These are phyloP conservation scores for Apiosordaria backusii DNA, from an alignment of 495 filamentous ascomycete genomes.

Conservation along the genomic window DNA sequence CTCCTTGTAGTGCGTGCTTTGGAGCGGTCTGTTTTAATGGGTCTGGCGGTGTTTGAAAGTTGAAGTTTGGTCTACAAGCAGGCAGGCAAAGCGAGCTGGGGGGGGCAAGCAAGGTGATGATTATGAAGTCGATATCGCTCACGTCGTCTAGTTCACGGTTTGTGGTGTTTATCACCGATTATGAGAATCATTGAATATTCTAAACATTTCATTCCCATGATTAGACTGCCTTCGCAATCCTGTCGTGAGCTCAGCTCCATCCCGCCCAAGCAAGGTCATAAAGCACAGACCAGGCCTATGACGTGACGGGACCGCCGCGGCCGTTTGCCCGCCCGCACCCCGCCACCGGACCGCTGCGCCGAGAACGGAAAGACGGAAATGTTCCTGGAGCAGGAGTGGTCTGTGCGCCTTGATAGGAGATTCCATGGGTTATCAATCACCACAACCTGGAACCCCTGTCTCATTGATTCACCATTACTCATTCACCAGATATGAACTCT, in stretches of 20 bases:
- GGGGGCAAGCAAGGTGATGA: neutral
- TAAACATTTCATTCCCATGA: neutral
- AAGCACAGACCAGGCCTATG: neutral
- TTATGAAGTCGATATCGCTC: neutral
- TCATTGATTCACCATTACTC: no score
- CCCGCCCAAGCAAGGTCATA: neutral
- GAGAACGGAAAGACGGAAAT: neutral
- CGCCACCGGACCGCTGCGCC: neutral
- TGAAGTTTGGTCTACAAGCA: neutral
- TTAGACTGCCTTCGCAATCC: neutral
- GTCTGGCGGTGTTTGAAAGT: neutral
- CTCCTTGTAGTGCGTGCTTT: no score
- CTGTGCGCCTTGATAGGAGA: neutral
- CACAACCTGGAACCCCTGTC: no score
- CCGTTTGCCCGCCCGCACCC: neutral
- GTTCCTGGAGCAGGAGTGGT: neutral
- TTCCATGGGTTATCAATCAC: neutral
- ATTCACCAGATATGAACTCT: no score
- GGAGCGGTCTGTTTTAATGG: neutral
- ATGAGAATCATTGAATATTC: neutral
- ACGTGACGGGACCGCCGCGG: neutral
- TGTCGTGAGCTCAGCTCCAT: neutral
- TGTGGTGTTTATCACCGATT: neutral
- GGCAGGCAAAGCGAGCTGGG: no score
- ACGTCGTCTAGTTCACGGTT: no score